These are phyloP conservation scores for Boletellus sp. DNA, from an alignment of 1,284 basidiomycete genomes.

Conservation along the genomic window DNA sequence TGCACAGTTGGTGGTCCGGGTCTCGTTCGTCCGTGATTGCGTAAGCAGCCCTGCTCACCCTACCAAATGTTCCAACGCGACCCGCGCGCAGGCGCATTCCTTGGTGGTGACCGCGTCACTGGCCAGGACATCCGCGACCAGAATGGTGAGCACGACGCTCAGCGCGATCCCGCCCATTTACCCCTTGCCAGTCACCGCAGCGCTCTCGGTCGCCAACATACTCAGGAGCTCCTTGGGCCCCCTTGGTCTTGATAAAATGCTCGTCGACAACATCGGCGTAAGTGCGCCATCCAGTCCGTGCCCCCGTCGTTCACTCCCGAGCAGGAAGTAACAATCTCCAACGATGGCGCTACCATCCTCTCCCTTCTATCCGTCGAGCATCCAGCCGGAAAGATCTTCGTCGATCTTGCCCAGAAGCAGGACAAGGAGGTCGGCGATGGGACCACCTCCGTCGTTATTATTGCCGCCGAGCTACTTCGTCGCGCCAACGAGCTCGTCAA, in stretches of 20 bases:
- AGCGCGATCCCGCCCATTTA: constrained; percentile 16
- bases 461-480: constrained; percentile 92
- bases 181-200: constrained; percentile 75
- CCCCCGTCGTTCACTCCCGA: constrained; percentile 8
- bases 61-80: constrained; percentile 81
- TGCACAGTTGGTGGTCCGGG: not conserved
- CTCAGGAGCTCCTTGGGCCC: constrained; percentile 97
- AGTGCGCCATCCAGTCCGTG: constrained; percentile 27
- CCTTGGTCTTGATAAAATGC: constrained; percentile 94
- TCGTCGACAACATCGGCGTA: constrained; percentile 97
- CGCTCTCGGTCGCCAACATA: constrained; percentile 95
- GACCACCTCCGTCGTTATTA: constrained; percentile 97
- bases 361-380: constrained; percentile 90
- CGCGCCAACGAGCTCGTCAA: constrained; percentile 98
- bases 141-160: constrained; percentile 61
- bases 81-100: constrained; percentile 83
- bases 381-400: constrained; percentile 93
- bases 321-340: constrained; percentile 98
- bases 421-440: constrained; percentile 99
- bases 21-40: constrained; percentile 21
- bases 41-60: constrained; percentile 21
- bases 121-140: constrained; percentile 96
- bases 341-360: constrained; percentile 98
- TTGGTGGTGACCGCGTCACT: constrained; percentile 90
- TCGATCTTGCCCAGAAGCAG: constrained; percentile 98